Conservation (phyloP, 129 eudicot species). For the Helianthus tuberosus region DNA sequence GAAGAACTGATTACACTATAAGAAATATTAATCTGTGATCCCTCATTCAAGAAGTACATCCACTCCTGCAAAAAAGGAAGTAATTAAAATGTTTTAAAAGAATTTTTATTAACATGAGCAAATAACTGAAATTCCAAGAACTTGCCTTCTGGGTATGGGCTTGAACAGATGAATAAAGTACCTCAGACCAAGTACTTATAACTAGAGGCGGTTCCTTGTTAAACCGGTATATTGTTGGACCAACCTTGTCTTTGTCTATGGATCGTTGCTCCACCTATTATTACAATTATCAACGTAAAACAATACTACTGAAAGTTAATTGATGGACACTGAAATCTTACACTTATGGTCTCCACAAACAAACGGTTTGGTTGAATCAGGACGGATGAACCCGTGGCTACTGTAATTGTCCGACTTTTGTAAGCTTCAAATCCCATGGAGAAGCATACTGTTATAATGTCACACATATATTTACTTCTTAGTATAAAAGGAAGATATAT, state of each 20-base stretch:
- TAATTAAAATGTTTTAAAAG: too few relatives aligned
- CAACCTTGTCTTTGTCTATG: neutral
- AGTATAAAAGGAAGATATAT: neutral
- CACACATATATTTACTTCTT: neutral
- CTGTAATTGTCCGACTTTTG: neutral
- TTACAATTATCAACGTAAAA: neutral
- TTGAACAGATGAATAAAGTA: neutral
- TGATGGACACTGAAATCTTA: neutral
- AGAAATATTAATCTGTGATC: neutral
- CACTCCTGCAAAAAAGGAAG: neutral
- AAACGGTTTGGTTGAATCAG: neutral
- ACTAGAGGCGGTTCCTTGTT: neutral
- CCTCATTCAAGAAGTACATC: neutral
- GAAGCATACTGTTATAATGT: neutral
- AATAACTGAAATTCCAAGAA: neutral
- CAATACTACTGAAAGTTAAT: neutral
- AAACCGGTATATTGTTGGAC: neutral
- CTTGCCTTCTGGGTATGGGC: neutral
- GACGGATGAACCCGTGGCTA: neutral
- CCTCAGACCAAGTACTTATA: neutral
- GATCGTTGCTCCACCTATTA: neutral
- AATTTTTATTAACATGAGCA: neutral
- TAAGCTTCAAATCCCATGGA: too few relatives aligned
- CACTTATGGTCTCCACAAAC: neutral
- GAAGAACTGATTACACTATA: neutral